These are phyloP conservation scores for Xylaria sp. DNA, from an alignment of 2,329 filamentous ascomycete species.

Conservation along the genomic window DNA sequence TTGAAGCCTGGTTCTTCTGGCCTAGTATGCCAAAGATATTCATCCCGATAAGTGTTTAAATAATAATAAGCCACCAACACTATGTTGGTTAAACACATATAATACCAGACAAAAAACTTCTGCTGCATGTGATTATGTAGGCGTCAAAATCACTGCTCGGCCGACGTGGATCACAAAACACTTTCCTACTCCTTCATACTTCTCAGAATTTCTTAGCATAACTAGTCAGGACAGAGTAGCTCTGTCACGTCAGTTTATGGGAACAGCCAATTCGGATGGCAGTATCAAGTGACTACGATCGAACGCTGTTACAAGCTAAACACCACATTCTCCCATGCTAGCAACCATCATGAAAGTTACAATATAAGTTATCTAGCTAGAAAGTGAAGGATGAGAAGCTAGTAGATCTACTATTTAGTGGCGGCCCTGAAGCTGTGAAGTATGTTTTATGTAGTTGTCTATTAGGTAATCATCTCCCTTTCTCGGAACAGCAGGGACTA, in stretches of 20 bases:
- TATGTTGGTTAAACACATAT: not conserved
- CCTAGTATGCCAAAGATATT: not conserved
- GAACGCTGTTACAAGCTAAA: not conserved
- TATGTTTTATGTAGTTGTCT: not conserved
- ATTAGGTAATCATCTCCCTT: not conserved
- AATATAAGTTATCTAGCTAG: not conserved
- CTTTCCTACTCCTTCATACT: not conserved
- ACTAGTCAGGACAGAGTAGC: no score
- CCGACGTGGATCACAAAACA: not conserved
- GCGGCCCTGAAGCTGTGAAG: no score
- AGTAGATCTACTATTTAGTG: not conserved
- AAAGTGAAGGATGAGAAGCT: not conserved
- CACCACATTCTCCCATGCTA: not conserved
- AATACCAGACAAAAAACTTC: not conserved
- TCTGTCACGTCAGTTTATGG: not conserved
- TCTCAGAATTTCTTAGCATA: not conserved
- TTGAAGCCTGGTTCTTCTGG: no score
- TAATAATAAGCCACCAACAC: not conserved
- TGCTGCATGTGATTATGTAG: not conserved
- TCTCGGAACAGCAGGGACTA: no score
- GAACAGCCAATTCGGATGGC: no score
- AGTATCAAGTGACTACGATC: not conserved
- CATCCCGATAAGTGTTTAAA: not conserved
- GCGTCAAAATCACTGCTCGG: not conserved
- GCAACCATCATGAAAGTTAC: not conserved